Conservation (phyloP, 371 early-diverging fungal genomes). For the Mucor irregularis region DNA sequence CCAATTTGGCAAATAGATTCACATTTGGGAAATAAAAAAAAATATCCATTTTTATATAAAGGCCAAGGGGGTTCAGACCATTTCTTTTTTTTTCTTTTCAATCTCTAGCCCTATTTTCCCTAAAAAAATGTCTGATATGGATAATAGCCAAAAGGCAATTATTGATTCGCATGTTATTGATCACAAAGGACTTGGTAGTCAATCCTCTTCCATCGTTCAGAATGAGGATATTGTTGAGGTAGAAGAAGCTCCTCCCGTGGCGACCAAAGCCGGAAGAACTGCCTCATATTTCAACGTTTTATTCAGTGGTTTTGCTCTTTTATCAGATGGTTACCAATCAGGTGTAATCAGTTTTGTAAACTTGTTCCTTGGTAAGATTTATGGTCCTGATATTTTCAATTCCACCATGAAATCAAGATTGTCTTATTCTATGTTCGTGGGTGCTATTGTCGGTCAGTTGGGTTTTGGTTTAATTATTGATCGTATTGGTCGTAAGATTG, state of each 20-base stretch:
- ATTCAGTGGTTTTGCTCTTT: constrained; percentile 42
- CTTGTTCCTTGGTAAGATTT: constrained; percentile 32
- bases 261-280: constrained; percentile 7
- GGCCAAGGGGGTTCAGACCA: too few species aligned
- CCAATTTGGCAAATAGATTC: not conserved
- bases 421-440: constrained; percentile 41
- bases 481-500: constrained; percentile 45
- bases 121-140: not conserved
- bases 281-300: constrained; percentile 42
- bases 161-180: not conserved
- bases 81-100: not conserved
- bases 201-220: too few species aligned
- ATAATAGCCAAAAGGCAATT: not conserved
- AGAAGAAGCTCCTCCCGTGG: not conserved
- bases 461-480: constrained; percentile 40
- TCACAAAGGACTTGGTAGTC: not conserved
- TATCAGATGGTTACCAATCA: constrained; percentile 50
- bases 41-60: not conserved
- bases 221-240: not conserved
- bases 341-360: constrained; percentile 44
- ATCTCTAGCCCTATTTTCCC: not conserved
- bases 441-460: constrained; percentile 46
- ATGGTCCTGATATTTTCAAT: constrained; percentile 32
- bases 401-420: constrained; percentile 29
- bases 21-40: not conserved